Percentiles rank a stretch among this genome's conserved stretches.
Evolutionary conservation across 441 rosid species (phyloP).

Genomic region (Pelargonium australe): DNA sequence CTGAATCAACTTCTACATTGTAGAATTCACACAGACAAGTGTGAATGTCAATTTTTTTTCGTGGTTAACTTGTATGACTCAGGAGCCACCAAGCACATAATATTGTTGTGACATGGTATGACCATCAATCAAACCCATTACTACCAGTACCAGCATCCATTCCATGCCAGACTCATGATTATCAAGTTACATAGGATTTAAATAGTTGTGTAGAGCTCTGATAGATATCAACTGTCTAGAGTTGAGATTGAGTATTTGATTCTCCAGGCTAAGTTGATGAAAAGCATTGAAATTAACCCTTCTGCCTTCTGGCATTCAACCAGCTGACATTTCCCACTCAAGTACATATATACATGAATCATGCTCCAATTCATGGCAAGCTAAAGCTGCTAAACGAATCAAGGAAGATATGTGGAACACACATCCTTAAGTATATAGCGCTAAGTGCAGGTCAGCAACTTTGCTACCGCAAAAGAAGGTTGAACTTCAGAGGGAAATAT

Average conservation of each 20-base stretch:
- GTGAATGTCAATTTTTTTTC: slow-evolving; percentile 3
- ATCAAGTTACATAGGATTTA: not conserved
- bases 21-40: not conserved
- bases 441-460: not conserved
- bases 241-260: not conserved
- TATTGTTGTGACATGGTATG: not conserved
- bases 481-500: slow-evolving; percentile 1
- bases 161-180: not conserved
- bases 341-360: not conserved
- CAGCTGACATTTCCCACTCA: not conserved
- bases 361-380: slow-evolving; percentile 3
- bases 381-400: not conserved
- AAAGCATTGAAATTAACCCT: not conserved
- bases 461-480: not conserved
- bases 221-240: slow-evolving; percentile 13
- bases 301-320: not conserved
- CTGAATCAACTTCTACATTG: not conserved
- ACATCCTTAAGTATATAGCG: not conserved
- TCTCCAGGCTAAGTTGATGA: slow-evolving; percentile 6
- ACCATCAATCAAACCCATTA: not conserved
- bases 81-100: not conserved
- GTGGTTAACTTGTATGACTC: not conserved
- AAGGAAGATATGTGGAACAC: not conserved
- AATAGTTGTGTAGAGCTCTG: not conserved
- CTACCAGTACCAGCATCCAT: slow-evolving; percentile 2